Base-by-base conservation (phyloP, 768 basidiomycete species). In the Russula vinacea region DNA sequence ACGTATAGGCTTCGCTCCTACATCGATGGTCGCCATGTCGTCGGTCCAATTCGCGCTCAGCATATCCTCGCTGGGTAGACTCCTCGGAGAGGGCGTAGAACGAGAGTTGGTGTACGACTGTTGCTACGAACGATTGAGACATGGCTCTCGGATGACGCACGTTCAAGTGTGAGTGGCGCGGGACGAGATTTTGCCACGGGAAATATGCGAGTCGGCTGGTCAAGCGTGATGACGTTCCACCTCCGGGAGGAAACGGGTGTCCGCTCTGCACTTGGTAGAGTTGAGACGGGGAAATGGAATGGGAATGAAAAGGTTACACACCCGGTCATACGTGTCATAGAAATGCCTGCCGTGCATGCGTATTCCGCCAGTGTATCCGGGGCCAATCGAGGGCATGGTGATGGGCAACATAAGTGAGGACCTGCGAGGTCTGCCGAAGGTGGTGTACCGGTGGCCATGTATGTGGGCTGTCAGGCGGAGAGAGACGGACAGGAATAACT, bases 321-420 rank as follows among this genome's bases (percentile, higher is more conserved):
- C 52, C 29, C 95, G 83, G 4, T 90, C 91, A 69, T 86, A 83
- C 1, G 75, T 76, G 73, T 98, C 95, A 2, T 94, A 76, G 69
- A 97, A 91, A 72, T 96, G 86, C 19, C 92, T 79, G 0, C 94
- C 94, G 59, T 83, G 81, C 1, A 83, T 79, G 37, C 75, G 75
- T 26, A 94, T 71, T 16, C 84, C 84, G 14, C 84, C 85, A 0
- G 84, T 87, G 78, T 82, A 39, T 72, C 64, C 29, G 29, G 10
- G 85, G 87, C 90, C 88, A 92, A 71, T 89, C 85, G 67, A 2
- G 5, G 29, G 29, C 29, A 29, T 29, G 29, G 29, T n/a, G 29
- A 29, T 29, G 29, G 29, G 5, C 29, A 29, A 29, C 29, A 29
- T 29, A 29, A 5, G n/a, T n/a, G n/a, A n/a, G n/a, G n/a, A n/a